Base-by-base conservation (phyloP, 1,284 basidiomycete species). In the Pseudozyma tsukubaensis region DNA sequence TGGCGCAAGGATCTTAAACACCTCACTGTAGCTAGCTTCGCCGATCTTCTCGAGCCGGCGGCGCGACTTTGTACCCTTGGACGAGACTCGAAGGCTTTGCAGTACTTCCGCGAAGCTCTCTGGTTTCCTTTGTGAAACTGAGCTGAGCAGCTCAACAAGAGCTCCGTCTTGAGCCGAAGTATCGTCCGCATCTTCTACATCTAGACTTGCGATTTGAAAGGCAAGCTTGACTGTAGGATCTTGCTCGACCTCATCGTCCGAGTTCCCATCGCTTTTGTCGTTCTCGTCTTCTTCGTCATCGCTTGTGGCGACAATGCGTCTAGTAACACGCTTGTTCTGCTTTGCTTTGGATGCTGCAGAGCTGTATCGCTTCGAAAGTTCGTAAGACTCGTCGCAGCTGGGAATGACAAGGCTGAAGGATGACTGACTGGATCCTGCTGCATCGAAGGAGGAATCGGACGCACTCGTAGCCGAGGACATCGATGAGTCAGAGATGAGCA, bases 1-100 rank as follows among this genome's bases (percentile, higher is more conserved):
- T 11, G 52, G 32, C 2, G 48, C 13, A 34, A 40, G 61, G 19
- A 76, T 50, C 32, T 66, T 91, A 85, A 94, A 99, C n/a, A 99
- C 97, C 83, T 99, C 96, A 0, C 94, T 97, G 85, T 92, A 99
- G 50, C 92, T 94, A 12, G 96, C 96, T 86, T 99, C 96, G 48
- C 95, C 96, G 56, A 97, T 91, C 86, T 99, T 99, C 70, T 86
- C 71, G 5, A 76, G 37, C 1, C 66, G 60, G 5, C 61, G 55
- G 4, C 50, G 49, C n/a, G 50, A 16, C 18, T 52, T 59, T 8
- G 51, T 40, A 0, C 53, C 32, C n/a, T 16, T 35, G 0, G 49
- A 10, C 11, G 21, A 39, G 1, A 48, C 44, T 3, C 58, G 56
- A 7, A 76, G 53, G 1, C 49, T 59, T 14, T 44, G 32, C 21